phyloP scores from a whole-genome alignment of 805 yeast genomes.

The Scheffersomyces ergatensis region DNA sequence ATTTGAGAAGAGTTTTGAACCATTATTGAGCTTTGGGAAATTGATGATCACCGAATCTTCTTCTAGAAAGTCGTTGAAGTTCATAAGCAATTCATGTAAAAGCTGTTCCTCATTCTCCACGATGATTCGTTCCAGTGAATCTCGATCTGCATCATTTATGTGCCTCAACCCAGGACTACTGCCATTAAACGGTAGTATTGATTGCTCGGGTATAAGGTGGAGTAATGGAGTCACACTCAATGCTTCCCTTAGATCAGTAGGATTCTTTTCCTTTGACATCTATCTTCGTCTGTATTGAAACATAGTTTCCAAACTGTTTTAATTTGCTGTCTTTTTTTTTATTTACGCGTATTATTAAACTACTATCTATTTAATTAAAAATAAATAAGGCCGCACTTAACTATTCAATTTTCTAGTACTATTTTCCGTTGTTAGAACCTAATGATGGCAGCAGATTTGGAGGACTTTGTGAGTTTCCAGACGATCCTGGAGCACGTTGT shows the following conservation, averaged over 20 bases:
- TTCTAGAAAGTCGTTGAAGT: not conserved
- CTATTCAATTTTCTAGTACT: not conserved
- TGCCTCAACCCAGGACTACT: not conserved
- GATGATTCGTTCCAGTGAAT: not conserved
- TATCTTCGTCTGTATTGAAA: too few relatives aligned
- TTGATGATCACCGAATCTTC: not conserved
- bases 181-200: conserved; percentile 14
- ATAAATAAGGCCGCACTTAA: too few relatives aligned
- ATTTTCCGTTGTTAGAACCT: too few relatives aligned
- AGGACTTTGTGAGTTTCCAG: not conserved
- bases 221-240: conserved; percentile 24
- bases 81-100: conserved; percentile 12
- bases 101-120: conserved; percentile 4
- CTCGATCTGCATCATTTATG: not conserved
- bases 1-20: not conserved
- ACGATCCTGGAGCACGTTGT: not conserved
- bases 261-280: conserved; percentile 6
- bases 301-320: too few relatives aligned
- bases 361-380: too few relatives aligned
- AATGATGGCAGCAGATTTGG: too few relatives aligned
- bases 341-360: too few relatives aligned
- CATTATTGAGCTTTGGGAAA: not conserved
- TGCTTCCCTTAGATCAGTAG: conserved; percentile 19
- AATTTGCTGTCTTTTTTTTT: too few relatives aligned
- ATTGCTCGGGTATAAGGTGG: conserved; percentile 28